Base-by-base conservation (phyloP, 176 grass and related monocot genomes). In the Oryza longistaminata region DNA sequence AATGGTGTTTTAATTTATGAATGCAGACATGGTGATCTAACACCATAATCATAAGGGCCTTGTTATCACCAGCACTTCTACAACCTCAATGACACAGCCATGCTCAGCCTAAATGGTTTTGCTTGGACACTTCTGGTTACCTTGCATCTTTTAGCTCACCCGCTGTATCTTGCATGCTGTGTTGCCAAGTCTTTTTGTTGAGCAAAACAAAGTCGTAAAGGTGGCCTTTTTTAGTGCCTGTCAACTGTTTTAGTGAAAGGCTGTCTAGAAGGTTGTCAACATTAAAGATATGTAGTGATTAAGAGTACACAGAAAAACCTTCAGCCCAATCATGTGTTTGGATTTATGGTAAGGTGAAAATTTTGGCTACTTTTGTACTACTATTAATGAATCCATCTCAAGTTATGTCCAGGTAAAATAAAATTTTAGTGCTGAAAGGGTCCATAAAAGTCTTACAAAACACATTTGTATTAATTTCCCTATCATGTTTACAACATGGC, bases 381-480 rank as follows among this genome's bases (percentile, higher is more conserved):
- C 0, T 55, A 3, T 43, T 7, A 69, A 1, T 55, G 34, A 34
- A 81, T 82, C 25, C 39, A 13, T 76, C 78, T 62, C 11, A 43
- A 31, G 60, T 58, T 76, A 75, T 82, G 55, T 67, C 77, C 13
- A 61, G 13, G 62, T 75, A 25, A 19, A 70, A 61, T 29, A 87
- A 61, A 69, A 46, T 60, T 60, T 0, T 3, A 75, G 33, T 67
- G 43, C 64, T 8, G 1, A 52, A 74, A 68, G 13, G 10, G 12
- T 11, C 25, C 21, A 42, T 74, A 67, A 19, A 61, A 80, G 34
- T 60, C 81, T 78, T 35, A n/a, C 45, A 37, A 24, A 78, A 26
- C 45, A 42, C 35, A 13, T 82, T 72, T 53, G 66, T 40, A 44
- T 77, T 82, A 77, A 44, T 66, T 76, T 77, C n/a, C 31, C 61